These are phyloP conservation scores for Spathaspora gorwiae DNA, from an alignment of 805 yeast genomes.

Conservation along the genomic window DNA sequence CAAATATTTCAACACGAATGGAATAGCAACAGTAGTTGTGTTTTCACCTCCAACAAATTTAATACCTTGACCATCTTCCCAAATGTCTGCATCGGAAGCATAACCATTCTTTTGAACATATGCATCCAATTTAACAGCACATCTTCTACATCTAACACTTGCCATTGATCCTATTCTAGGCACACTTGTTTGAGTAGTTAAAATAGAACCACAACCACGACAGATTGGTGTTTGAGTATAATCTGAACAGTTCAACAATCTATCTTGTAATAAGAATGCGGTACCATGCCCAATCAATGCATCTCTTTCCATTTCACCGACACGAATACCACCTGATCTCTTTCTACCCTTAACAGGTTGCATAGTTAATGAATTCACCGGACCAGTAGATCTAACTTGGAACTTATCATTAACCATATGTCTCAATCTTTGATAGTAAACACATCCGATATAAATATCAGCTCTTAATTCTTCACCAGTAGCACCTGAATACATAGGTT, in stretches of 20 bases:
- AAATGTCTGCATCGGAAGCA: conserved; percentile 67
- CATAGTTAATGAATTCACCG: conserved; percentile 94
- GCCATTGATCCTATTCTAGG: conserved; percentile 85
- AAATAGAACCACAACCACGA: conserved; percentile 86
- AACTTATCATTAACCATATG: conserved; percentile 99
- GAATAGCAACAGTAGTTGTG: conserved; percentile 94
- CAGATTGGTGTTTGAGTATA: conserved; percentile 89
- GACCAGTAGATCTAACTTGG: conserved; percentile 99
- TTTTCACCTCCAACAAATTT: conserved; percentile 87
- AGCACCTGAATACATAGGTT: conserved; percentile 97
- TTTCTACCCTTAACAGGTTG: conserved; percentile 99
- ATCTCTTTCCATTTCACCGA: conserved; percentile 99
- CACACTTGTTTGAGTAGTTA: conserved; percentile 85
- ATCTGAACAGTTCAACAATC: conserved; percentile 91
- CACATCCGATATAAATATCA: conserved; percentile 95
- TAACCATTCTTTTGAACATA: conserved; percentile 43
- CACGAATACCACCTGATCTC: conserved; percentile 98
- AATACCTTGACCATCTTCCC: conserved; percentile 98
- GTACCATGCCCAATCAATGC: conserved; percentile 98
- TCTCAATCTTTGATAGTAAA: conserved; percentile 95
- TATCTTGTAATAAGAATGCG: conserved; percentile 88
- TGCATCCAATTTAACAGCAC: conserved; percentile 69
- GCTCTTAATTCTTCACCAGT: conserved; percentile 97
- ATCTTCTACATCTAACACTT: conserved; percentile 81
- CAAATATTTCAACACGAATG: conserved; percentile 90